Evolutionary conservation across 2,329 filamentous ascomycete genomes (phyloP).

Genomic region (Grosmannia clavigera): DNA sequence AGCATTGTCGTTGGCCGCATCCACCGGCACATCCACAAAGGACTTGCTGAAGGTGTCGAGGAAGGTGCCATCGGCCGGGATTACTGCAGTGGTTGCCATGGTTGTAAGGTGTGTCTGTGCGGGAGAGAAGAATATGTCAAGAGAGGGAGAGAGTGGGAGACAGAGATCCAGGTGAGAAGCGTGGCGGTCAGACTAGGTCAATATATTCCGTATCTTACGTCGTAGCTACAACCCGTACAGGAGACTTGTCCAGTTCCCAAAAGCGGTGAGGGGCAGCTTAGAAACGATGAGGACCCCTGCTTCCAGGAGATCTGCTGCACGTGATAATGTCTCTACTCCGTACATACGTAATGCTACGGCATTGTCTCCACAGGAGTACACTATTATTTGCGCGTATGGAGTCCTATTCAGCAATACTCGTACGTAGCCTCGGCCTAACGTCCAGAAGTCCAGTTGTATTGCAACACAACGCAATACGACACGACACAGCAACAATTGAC

Average conservation of each 20-base stretch:
- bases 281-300: neutral
- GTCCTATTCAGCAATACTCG: neutral
- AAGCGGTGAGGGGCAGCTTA: neutral
- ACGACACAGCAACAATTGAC: neutral
- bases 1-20: conserved; percentile 60
- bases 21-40: conserved; percentile 71
- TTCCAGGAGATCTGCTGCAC: conserved; percentile 3
- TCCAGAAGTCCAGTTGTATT: neutral
- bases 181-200: neutral
- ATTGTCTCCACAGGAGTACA: neutral
- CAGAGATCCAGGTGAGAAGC: neutral
- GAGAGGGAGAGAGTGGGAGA: neutral
- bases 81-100: conserved; percentile 38
- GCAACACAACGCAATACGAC: neutral
- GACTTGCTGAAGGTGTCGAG: conserved; percentile 75
- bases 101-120: neutral
- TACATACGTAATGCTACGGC: conserved; percentile 2
- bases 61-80: conserved; percentile 61
- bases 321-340: neutral
- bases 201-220: neutral
- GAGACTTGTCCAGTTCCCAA: neutral
- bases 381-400: neutral
- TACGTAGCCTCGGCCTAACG: neutral
- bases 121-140: neutral
- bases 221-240: neutral